phyloP scores from a whole-genome alignment of 1,139 yeast genomes.

The Meyerozyma elateridarum region DNA sequence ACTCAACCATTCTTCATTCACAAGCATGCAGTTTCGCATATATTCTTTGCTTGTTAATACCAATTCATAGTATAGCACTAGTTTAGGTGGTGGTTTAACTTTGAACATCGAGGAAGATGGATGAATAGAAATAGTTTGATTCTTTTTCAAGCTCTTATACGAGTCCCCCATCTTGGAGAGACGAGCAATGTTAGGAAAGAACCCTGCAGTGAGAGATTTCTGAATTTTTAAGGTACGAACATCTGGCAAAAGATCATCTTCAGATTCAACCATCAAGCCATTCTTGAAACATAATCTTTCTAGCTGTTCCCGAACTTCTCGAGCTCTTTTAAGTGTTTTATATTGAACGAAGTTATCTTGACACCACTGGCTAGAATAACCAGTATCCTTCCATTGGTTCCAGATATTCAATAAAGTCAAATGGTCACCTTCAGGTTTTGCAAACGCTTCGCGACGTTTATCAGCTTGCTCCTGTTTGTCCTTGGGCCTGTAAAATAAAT shows the following conservation, averaged over 20 bases:
- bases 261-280: conserved; percentile 35
- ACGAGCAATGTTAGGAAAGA: conserved; percentile 73
- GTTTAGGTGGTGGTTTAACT: conserved; percentile 64
- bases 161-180: conserved; percentile 69
- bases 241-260: conserved; percentile 14
- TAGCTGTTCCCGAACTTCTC: conserved; percentile 72
- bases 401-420: conserved; percentile 68
- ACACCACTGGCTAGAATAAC: conserved; percentile 80
- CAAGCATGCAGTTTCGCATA: conserved; percentile 64
- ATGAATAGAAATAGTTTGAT: conserved; percentile 70
- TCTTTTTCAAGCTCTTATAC: conserved; percentile 56
- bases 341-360: conserved; percentile 77
- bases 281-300: conserved; percentile 55
- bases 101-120: conserved; percentile 70
- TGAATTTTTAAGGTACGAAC: conserved; percentile 41
- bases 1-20: conserved; percentile 14
- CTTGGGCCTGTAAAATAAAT: conserved; percentile 69
- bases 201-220: conserved; percentile 73
- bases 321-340: conserved; percentile 64
- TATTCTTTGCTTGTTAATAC: conserved; percentile 85
- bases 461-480: conserved; percentile 67
- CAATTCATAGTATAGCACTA: conserved; percentile 75
- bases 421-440: conserved; percentile 63
- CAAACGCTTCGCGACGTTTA: conserved; percentile 51
- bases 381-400: conserved; percentile 70